Conservation (phyloP, 179 eudicot genomes). For the Beta lomatogona region DNA sequence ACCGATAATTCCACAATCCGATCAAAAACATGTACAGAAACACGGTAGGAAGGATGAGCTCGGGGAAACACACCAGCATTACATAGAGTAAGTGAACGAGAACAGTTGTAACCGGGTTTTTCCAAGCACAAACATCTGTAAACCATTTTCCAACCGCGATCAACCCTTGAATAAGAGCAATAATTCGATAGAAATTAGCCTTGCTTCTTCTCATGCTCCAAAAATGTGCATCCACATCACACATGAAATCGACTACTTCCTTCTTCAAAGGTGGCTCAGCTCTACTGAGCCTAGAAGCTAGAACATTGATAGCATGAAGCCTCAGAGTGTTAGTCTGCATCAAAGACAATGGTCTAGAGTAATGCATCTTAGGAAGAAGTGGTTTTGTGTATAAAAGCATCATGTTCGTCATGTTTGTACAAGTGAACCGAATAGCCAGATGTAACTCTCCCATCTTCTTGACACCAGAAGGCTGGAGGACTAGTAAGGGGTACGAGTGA, state of each 20-base stretch:
- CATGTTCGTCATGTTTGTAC: constrained; percentile 58
- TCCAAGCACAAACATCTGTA: constrained; percentile 74
- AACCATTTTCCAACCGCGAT: constrained; percentile 67
- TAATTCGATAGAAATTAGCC: constrained; percentile 73
- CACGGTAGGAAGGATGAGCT: constrained; percentile 66
- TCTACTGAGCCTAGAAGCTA: constrained; percentile 63
- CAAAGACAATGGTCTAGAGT: constrained; percentile 58
- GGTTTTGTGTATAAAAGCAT: constrained; percentile 67
- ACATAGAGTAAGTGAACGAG: constrained; percentile 63
- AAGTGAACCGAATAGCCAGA: constrained; percentile 77
- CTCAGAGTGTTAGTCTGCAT: constrained; percentile 61
- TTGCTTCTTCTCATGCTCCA: constrained; percentile 95
- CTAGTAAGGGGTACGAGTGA: constrained; percentile 74
- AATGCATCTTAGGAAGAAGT: constrained; percentile 85
- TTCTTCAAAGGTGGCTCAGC: constrained; percentile 79
- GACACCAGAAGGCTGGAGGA: constrained; percentile 78
- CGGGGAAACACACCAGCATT: constrained; percentile 78
- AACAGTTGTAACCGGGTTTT: constrained; percentile 62
- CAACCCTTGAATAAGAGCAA: constrained; percentile 58
- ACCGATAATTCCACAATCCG: constrained; percentile 79
- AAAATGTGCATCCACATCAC: constrained; percentile 74
- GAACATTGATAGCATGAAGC: constrained; percentile 57
- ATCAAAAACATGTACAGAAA: constrained; percentile 80
- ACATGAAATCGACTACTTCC: constrained; percentile 82
- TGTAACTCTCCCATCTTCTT: constrained; percentile 95